A percentile compares a stretch with the other conserved stretches of the same genome.
Conservation (phyloP, 345 rosid species). For the Citrus maxima region DNA sequence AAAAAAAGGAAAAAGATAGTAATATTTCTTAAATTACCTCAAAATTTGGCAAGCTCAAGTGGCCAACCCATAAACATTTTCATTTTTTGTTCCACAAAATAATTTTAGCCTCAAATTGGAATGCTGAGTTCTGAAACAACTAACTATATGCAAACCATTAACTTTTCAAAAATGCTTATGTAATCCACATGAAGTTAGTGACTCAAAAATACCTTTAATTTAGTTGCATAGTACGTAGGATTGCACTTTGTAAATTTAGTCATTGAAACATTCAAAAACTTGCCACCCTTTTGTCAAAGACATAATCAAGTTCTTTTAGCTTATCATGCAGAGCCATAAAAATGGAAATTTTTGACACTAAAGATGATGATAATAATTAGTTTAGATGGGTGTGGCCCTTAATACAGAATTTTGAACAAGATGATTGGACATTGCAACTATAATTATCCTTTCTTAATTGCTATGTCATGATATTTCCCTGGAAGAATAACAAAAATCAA, state of each 20-base stretch:
- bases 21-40: slow-evolving; percentile 10
- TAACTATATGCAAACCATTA: slow-evolving; percentile 4
- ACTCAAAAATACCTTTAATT: neutral
- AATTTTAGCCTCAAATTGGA: slow-evolving; percentile 14
- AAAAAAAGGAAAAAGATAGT: neutral
- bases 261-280: neutral
- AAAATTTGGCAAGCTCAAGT: slow-evolving; percentile 13
- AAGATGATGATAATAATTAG: slow-evolving; percentile 5
- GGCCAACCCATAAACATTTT: neutral
- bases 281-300: slow-evolving; percentile 14
- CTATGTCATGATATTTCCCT: neutral
- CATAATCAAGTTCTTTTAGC: slow-evolving; percentile 19
- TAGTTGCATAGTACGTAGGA: slow-evolving; percentile 11
- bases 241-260: slow-evolving; percentile 6
- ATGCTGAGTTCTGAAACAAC: slow-evolving; percentile 25
- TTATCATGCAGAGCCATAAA: neutral
- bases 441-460: neutral
- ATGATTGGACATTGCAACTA: neutral
- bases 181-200: slow-evolving; percentile 5
- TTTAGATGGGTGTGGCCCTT: neutral
- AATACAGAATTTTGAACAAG: neutral
- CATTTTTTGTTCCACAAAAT: neutral
- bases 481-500: neutral
- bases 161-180: slow-evolving; percentile 9
- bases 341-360: neutral